Conservation (phyloP, 1,284 basidiomycete genomes). For the Puccinia sorghi region DNA sequence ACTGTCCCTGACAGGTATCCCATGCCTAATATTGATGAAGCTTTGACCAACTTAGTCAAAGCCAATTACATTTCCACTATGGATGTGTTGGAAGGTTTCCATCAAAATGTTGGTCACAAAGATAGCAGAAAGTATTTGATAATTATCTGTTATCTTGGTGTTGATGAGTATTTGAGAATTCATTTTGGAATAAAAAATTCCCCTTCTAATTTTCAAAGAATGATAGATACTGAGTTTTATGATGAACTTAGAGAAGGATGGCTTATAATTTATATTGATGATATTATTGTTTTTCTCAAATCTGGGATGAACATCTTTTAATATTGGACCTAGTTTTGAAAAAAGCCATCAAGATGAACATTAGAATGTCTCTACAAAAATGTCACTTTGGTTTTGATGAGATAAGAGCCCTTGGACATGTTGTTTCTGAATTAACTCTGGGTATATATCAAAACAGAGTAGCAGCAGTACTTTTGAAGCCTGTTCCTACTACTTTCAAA, state of each 20-base stretch:
- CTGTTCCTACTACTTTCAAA: too few relatives aligned
- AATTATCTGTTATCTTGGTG: conserved; percentile 1
- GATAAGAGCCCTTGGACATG: not conserved
- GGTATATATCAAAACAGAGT: too few relatives aligned
- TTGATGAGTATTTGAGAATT: conserved; percentile 16
- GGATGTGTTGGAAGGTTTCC: conserved; percentile 6
- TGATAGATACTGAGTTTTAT: not conserved
- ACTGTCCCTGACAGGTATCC: conserved; percentile 15
- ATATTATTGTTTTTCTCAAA: not conserved
- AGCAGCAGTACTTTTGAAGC: too few relatives aligned
- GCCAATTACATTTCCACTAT: not conserved
- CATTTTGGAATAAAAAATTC: conserved; percentile 11
- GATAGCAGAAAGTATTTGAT: not conserved
- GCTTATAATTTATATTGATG: too few relatives aligned
- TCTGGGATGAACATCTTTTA: not conserved
- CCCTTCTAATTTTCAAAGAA: conserved; percentile 3
- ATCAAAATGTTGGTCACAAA: conserved; percentile 6
- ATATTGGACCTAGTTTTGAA: not conserved
- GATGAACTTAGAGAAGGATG: not conserved
- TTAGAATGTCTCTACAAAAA: not conserved
- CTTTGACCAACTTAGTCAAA: not conserved
- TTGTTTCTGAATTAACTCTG: not conserved
- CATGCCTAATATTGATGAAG: not conserved
- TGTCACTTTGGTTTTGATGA: not conserved
- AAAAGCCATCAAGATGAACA: not conserved